Conservation (phyloP, 2,329 filamentous ascomycete species). For the Monosporascus cannonballus region DNA sequence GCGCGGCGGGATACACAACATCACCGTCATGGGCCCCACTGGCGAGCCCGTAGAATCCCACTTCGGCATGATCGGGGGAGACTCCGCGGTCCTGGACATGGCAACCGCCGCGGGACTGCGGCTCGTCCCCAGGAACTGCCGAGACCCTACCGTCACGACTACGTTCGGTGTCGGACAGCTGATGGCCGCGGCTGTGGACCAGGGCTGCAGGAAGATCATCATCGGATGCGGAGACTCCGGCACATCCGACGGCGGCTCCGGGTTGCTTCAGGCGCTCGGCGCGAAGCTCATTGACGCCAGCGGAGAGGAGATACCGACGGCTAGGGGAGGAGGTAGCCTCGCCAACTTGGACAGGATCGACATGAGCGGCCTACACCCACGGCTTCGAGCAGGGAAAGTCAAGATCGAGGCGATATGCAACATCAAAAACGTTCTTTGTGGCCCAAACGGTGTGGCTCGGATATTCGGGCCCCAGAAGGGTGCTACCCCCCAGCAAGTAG, state of each 20-base stretch:
- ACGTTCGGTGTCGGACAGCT: slow-evolving; percentile 46
- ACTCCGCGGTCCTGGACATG: slow-evolving; percentile 44
- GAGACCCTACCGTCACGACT: slow-evolving; percentile 42
- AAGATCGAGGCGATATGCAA: slow-evolving; percentile 45
- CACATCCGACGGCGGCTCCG: slow-evolving; percentile 46
- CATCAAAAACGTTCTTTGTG: slow-evolving; percentile 45
- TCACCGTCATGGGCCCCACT: slow-evolving; percentile 38
- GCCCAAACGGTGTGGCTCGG: slow-evolving; percentile 39
- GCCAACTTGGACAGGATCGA: slow-evolving; percentile 31
- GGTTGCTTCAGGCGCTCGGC: slow-evolving; percentile 48
- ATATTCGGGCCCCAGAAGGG: slow-evolving; percentile 48
- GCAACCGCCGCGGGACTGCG: slow-evolving; percentile 46
- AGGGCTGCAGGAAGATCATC: slow-evolving; percentile 38
- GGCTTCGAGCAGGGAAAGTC: slow-evolving; percentile 23
- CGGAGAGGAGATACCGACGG: slow-evolving; percentile 30
- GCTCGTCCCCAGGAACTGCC: slow-evolving; percentile 36
- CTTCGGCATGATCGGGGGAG: slow-evolving; percentile 36
- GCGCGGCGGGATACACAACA: slow-evolving; percentile 29
- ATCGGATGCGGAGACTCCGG: slow-evolving; percentile 49
- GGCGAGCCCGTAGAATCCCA: slow-evolving; percentile 34
- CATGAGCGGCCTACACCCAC: slow-evolving; percentile 31
- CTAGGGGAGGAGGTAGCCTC: slow-evolving; percentile 35
- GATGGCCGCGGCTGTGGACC: slow-evolving; percentile 38
- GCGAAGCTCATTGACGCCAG: slow-evolving; percentile 34
- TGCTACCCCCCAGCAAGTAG: slow-evolving; percentile 35